phyloP scores from a whole-genome alignment of 768 basidiomycete genomes.

The Amanita jacksonii region DNA sequence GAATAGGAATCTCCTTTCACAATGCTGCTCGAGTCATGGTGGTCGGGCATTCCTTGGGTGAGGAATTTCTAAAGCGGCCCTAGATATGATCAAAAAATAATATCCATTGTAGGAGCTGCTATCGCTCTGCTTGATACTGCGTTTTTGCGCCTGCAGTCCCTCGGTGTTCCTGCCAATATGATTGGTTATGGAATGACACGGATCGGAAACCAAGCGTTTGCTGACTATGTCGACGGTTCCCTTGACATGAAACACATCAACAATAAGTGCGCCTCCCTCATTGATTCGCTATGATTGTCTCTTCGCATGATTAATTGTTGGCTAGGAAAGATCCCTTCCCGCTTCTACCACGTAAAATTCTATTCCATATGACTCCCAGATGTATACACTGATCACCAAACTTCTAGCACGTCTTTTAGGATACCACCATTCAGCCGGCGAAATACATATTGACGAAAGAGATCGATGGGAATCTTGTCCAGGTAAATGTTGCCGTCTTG shows the following conservation, averaged over 20 bases:
- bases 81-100: constrained; percentile 2
- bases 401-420: constrained; percentile 28
- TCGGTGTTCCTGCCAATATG: constrained; percentile 26
- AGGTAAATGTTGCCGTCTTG: constrained; percentile 26
- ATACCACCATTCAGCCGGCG: constrained; percentile 36
- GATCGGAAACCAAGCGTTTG: constrained; percentile 27
- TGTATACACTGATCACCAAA: no score
- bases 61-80: no score
- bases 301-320: no score
- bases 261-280: constrained; percentile 12
- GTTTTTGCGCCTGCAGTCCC: constrained; percentile 42
- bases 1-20: constrained; percentile 23
- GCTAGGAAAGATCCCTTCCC: constrained; percentile 29
- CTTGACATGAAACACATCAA: constrained; percentile 15
- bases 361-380: no score
- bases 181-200: constrained; percentile 30
- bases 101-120: constrained; percentile 22
- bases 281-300: no score
- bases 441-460: constrained; percentile 26
- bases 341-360: constrained; percentile 27
- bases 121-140: constrained; percentile 38
- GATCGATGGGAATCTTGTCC: constrained; percentile 47
- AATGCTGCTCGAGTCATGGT: constrained; percentile 26
- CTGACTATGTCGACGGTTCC: constrained; percentile 16
- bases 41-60: constrained; percentile 35